These are phyloP conservation scores for Phytopythium ostracodes DNA, from an alignment of 352 stramenopile species.

Conservation along the genomic window DNA sequence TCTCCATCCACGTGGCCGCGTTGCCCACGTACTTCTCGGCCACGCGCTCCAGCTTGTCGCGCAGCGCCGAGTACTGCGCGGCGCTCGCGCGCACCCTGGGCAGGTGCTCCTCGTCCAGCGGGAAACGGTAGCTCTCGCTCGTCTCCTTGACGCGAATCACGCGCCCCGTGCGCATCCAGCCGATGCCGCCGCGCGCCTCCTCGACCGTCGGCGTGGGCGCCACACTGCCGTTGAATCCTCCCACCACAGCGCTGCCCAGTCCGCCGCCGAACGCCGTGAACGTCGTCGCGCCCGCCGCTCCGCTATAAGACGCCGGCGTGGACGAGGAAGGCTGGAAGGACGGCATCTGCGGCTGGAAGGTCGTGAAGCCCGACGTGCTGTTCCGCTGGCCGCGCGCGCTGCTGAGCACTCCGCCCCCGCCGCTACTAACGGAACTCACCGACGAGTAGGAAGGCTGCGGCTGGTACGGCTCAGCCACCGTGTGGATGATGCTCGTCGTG, in stretches of 20 bases:
- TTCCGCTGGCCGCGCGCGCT: conserved; percentile 24
- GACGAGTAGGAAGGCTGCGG: conserved; percentile 6
- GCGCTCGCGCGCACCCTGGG: conserved; percentile 32
- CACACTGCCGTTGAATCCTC: conserved; percentile 7
- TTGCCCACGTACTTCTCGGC: conserved; percentile 42
- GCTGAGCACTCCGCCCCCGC: no score
- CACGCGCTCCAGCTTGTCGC: conserved; percentile 23
- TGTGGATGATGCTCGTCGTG: conserved; percentile 11
- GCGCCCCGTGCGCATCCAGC: conserved; percentile 67
- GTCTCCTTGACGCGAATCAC: conserved; percentile 72
- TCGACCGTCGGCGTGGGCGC: conserved; percentile 13
- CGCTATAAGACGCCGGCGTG: neutral
- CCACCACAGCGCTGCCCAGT: conserved; percentile 10
- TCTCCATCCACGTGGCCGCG: conserved; percentile 60
- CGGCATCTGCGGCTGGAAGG: conserved; percentile 25
- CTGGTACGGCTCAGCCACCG: conserved; percentile 17
- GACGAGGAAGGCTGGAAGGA: neutral
- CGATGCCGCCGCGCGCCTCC: conserved; percentile 37
- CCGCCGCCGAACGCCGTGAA: conserved; percentile 5
- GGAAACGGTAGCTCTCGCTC: conserved; percentile 67
- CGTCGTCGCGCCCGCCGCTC: neutral
- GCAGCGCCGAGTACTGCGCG: conserved; percentile 25
- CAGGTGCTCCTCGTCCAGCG: conserved; percentile 56
- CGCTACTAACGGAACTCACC: no score
- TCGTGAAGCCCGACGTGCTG: conserved; percentile 30